Conservation (phyloP, 257 asterid genomes). For the Capsicum rhomboideum region DNA sequence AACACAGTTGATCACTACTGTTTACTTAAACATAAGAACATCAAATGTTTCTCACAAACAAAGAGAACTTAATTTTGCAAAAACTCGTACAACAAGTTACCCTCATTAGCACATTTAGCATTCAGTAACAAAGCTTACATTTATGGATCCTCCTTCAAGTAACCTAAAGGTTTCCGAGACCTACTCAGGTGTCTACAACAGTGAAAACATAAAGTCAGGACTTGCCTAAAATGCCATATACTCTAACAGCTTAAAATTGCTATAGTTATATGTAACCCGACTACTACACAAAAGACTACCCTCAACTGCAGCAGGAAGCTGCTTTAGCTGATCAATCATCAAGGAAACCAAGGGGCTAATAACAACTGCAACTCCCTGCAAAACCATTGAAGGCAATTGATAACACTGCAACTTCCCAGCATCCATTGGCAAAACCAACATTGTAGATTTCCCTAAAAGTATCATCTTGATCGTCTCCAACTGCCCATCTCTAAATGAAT, state of each 20-base stretch:
- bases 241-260: neutral
- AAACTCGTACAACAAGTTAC: too few species aligned
- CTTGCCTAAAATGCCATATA: neutral
- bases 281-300: conserved; percentile 83
- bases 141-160: conserved; percentile 68
- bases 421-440: conserved; percentile 92
- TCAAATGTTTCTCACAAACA: too few species aligned
- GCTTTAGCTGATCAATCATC: conserved; percentile 97
- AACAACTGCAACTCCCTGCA: conserved; percentile 75
- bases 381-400: conserved; percentile 75
- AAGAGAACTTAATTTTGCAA: too few species aligned
- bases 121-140: conserved; percentile 35
- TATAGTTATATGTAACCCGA: conserved; percentile 48
- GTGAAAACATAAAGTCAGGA: conserved; percentile 14
- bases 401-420: conserved; percentile 88
- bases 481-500: conserved; percentile 81
- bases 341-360: conserved; percentile 90
- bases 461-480: conserved; percentile 86
- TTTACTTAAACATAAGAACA: too few species aligned
- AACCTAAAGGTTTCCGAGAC: conserved; percentile 51
- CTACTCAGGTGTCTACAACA: conserved; percentile 67
- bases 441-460: conserved; percentile 63
- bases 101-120: too few species aligned
- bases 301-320: conserved; percentile 59
- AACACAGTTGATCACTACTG: too few species aligned